phyloP scores from a whole-genome alignment of 192 early-diverging fungal genomes.

The Glomus cerebriforme region DNA sequence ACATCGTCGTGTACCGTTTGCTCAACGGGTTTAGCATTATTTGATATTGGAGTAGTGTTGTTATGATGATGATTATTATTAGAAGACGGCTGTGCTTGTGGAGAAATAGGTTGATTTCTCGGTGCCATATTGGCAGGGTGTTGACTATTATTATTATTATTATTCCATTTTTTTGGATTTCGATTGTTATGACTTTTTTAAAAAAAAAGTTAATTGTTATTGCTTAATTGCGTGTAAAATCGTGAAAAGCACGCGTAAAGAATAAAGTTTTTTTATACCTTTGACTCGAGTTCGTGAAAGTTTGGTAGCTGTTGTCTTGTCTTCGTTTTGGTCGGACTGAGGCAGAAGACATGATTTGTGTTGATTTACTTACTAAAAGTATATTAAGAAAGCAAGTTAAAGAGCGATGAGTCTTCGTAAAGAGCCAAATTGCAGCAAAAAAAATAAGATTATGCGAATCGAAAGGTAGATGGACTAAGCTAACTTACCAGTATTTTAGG shows the following conservation, averaged over 20 bases:
- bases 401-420: neutral
- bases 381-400: neutral
- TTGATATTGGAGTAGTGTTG: constrained; percentile 5
- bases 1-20: constrained; percentile 36
- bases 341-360: constrained; percentile 3
- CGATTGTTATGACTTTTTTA: constrained; percentile 30
- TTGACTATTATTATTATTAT: constrained; percentile 27
- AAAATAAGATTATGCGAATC: neutral
- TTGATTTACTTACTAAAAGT: neutral
- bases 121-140: constrained; percentile 7
- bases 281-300: neutral
- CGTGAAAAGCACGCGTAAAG: neutral
- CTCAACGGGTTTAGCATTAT: constrained; percentile 30
- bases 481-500: neutral
- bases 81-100: neutral
- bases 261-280: neutral
- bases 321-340: neutral
- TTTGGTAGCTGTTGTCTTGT: neutral
- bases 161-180: constrained; percentile 23
- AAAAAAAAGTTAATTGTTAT: neutral
- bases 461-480: neutral
- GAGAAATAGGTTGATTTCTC: constrained; percentile 19
- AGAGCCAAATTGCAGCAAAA: neutral
- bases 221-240: neutral
- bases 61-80: constrained; percentile 20